phyloP scores from a whole-genome alignment of 2,329 filamentous ascomycete genomes.

The Verticillium tricorpus region DNA sequence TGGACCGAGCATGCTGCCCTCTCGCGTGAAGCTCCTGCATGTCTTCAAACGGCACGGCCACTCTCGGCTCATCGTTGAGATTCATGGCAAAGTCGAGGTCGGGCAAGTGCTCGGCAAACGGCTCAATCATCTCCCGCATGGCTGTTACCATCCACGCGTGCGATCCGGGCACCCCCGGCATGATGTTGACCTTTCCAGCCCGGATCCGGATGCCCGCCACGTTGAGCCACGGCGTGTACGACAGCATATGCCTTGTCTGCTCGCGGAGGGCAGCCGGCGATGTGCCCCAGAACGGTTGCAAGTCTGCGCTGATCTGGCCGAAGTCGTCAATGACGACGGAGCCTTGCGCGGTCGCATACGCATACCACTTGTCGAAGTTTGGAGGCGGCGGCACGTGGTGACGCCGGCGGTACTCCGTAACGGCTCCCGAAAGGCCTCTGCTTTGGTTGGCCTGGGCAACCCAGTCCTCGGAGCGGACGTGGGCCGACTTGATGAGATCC shows the following conservation, averaged over 20 bases:
- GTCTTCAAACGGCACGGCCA: constrained; percentile 67
- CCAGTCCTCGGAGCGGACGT: constrained; percentile 45
- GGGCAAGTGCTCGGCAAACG: constrained; percentile 69
- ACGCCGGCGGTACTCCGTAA: constrained; percentile 44
- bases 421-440: constrained; percentile 39
- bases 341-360: constrained; percentile 63
- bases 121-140: constrained; percentile 57
- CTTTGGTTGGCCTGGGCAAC: constrained; percentile 41
- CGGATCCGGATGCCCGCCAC: constrained; percentile 63
- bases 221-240: constrained; percentile 40
- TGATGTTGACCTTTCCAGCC: constrained; percentile 53
- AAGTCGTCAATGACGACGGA: constrained; percentile 77
- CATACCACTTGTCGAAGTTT: constrained; percentile 80
- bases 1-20: neutral
- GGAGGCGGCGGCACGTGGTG: constrained; percentile 69
- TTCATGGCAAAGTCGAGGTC: constrained; percentile 86
- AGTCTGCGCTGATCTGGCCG: constrained; percentile 69
- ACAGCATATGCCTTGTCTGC: constrained; percentile 37
- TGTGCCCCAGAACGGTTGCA: constrained; percentile 75
- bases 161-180: constrained; percentile 23
- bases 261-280: constrained; percentile 63
- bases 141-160: constrained; percentile 33
- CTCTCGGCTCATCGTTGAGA: constrained; percentile 67
- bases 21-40: constrained; percentile 16
- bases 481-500: constrained; percentile 43